Evolutionary conservation across 1,284 basidiomycete genomes (phyloP).

Genomic region (Microbotryomycetes sp.): DNA sequence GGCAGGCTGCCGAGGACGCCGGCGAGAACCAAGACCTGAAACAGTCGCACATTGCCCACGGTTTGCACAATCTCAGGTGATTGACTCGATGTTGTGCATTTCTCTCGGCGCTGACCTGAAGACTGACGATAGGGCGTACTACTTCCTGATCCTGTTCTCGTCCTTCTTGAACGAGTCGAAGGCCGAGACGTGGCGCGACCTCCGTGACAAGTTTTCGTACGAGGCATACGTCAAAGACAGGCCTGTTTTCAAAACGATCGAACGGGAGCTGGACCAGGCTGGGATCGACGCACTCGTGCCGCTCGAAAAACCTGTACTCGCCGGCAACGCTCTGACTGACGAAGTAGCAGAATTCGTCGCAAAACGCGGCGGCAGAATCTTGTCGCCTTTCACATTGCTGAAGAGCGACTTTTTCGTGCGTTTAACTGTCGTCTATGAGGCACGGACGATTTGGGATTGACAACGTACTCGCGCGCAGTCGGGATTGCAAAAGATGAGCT

Average conservation of each 20-base stretch:
- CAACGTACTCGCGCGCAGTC: no score
- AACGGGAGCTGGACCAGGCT: slow-evolving; percentile 79
- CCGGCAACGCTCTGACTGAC: slow-evolving; percentile 50
- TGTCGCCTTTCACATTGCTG: slow-evolving; percentile 87
- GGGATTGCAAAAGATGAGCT: slow-evolving; percentile 78
- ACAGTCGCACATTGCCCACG: slow-evolving; percentile 59
- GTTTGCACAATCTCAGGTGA: slow-evolving; percentile 68
- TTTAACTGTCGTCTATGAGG: no score
- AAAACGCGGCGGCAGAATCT: slow-evolving; percentile 74
- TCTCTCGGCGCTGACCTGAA: background rate
- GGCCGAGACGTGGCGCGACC: slow-evolving; percentile 50
- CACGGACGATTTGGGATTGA: no score
- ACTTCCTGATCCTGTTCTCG: slow-evolving; percentile 82
- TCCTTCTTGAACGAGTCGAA: slow-evolving; percentile 81
- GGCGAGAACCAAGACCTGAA: slow-evolving; percentile 60
- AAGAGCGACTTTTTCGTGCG: slow-evolving; percentile 54
- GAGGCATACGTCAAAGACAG: slow-evolving; percentile 61
- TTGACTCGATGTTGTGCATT: slow-evolving; percentile 12
- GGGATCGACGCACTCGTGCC: slow-evolving; percentile 76
- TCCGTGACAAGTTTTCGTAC: slow-evolving; percentile 17
- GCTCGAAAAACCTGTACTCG: slow-evolving; percentile 55
- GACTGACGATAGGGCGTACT: slow-evolving; percentile 13
- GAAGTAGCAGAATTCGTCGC: slow-evolving; percentile 79
- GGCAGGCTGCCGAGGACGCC: slow-evolving; percentile 64
- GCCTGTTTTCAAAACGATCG: slow-evolving; percentile 90